Evolutionary conservation across 2,329 filamentous ascomycete genomes (phyloP), one percentile per base, ranked within the genome.

Genomic region (Aspergillus floridensis): DNA sequence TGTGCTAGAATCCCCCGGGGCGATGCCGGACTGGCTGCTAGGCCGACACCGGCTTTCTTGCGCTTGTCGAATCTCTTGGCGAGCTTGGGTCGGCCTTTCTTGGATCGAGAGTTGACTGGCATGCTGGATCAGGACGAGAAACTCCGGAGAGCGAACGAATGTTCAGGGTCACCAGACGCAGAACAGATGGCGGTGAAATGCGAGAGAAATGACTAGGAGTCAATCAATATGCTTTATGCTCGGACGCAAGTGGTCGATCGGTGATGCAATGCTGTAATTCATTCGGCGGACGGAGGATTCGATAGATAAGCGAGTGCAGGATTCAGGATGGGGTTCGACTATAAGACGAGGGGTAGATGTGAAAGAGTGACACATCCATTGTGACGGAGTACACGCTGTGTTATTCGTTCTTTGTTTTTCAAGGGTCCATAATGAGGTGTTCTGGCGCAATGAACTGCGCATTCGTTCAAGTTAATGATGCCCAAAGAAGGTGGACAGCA

Each of bases 1-100:
- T 62, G 58, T n/a, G 52, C 48, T 31, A 65, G 31, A 21, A 59
- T 59, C 6, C 64, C 61, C 32, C 48, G 60, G 24, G 64, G 61
- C 5, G 65, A 66, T 35, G 50, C 58, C 10, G 64, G 59, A 5
- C 53, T 35, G 6, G 54, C 58, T 38, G 53, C 46, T 19, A 58
- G 61, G 24, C 50, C 63, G 12, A 61, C 38, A 14, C 59, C 48
- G 24, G 50, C 57, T 29, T 61, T 63, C 41, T 49, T 61, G 44
- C 56, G 59, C 49, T 58, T 56, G 2, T 35, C 26, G 5, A 46
- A 29, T 50, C 52, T 60, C 22, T 59, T 55, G 53, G 16, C 26
- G 26, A 35, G 41, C 19, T 26, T 19, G 41, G 41, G 32, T 12
- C 26, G 26, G 52, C 51, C 41, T 56, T 66, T 54, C 47, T 63